Conservation (phyloP, 2,329 filamentous ascomycete genomes). For the Sclerotinia minor region DNA sequence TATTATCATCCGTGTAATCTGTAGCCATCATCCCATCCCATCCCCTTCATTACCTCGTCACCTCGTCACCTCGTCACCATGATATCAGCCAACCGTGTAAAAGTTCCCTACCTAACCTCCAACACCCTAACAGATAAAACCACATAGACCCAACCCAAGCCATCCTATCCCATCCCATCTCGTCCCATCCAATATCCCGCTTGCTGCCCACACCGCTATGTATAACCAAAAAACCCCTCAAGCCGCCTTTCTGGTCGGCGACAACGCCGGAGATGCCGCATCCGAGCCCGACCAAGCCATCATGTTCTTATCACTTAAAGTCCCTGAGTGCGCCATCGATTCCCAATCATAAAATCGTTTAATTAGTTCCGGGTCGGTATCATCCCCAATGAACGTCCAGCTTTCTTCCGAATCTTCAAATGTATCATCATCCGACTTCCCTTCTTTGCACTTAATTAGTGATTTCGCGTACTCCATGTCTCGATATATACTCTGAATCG, state of each 20-base stretch:
- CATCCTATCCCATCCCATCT: background rate
- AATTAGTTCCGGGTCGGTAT: constrained; percentile 40
- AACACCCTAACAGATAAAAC: constrained; percentile 1
- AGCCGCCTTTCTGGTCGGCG: constrained; percentile 20
- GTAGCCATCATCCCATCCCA: background rate
- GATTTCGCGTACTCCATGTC: constrained; percentile 91
- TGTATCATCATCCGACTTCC: constrained; percentile 54
- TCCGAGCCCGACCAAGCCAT: constrained; percentile 27
- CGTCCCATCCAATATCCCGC: background rate
- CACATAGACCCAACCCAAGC: background rate
- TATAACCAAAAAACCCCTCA: background rate
- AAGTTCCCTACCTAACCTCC: background rate
- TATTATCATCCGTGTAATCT: background rate
- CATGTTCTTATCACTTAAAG: constrained; percentile 21
- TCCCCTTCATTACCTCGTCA: background rate
- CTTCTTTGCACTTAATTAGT: constrained; percentile 67
- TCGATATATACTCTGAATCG: constrained; percentile 90
- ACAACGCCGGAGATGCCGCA: constrained; percentile 19
- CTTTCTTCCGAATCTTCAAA: constrained; percentile 70
- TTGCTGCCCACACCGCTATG: background rate
- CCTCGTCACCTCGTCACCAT: background rate
- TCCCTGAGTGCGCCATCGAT: constrained; percentile 35
- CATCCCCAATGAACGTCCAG: constrained; percentile 81
- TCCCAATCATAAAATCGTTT: constrained; percentile 41
- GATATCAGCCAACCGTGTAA: background rate